phyloP scores from a whole-genome alignment of 768 basidiomycete species.

The Lactarius psammicola region DNA sequence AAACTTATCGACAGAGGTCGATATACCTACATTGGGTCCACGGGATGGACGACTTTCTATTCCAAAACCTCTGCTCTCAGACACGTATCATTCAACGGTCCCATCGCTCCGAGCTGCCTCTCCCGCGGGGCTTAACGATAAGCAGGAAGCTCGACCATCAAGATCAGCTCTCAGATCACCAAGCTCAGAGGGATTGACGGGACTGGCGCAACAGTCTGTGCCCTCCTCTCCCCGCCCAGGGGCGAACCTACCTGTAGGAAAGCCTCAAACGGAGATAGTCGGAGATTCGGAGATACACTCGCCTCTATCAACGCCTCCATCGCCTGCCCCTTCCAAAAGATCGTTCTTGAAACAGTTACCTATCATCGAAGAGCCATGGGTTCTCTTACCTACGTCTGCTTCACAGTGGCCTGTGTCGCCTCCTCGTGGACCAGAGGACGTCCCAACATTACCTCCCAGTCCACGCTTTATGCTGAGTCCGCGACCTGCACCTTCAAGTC shows the following conservation, averaged over 20 bases:
- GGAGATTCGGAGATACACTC: not conserved
- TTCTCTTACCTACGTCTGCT: not conserved
- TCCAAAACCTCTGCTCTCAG: not conserved
- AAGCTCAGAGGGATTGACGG: not conserved
- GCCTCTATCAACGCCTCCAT: not conserved
- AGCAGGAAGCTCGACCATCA: not conserved
- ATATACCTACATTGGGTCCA: not conserved
- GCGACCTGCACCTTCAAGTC: not conserved
- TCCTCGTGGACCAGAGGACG: not conserved
- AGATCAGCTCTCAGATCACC: not conserved
- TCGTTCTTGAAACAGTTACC: not conserved
- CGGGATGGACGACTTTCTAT: not conserved
- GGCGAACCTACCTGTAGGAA: not conserved
- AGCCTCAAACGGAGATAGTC: not conserved
- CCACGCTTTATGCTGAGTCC: not conserved
- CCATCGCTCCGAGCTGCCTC: not conserved
- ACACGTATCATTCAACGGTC: not conserved
- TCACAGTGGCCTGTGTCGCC: constrained; percentile 1
- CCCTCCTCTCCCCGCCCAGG: not conserved
- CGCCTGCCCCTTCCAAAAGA: not conserved
- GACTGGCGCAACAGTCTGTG: not conserved
- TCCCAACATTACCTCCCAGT: not conserved
- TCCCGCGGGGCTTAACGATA: not conserved
- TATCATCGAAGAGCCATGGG: not conserved
- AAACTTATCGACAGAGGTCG: not conserved